A percentile compares a stretch with the other conserved stretches of the same genome.
Evolutionary conservation across 1,139 yeast species (phyloP).

Genomic region (Yamadazyma atlantica): DNA sequence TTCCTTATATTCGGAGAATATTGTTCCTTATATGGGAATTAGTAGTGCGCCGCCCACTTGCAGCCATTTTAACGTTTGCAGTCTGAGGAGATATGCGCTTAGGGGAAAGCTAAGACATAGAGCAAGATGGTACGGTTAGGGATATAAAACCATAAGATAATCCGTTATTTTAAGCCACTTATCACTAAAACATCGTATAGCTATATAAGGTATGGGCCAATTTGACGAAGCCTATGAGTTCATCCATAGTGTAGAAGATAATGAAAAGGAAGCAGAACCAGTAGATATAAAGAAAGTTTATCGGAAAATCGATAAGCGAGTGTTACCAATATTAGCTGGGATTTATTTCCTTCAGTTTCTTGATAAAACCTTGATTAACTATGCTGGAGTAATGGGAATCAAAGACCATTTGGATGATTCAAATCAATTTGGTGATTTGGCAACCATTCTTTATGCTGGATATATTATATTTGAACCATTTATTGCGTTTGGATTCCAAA

Average conservation of each 20-base stretch:
- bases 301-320: constrained; percentile 27
- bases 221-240: constrained; percentile 18
- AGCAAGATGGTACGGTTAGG: neutral
- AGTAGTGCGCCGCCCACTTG: neutral
- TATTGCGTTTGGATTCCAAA: constrained; percentile 36
- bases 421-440: constrained; percentile 42
- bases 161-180: neutral
- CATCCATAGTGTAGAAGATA: constrained; percentile 10
- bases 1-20: no score
- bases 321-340: constrained; percentile 35
- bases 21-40: no score
- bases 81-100: constrained; percentile 6
- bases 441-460: constrained; percentile 45
- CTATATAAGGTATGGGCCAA: constrained; percentile 14
- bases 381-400: constrained; percentile 55
- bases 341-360: constrained; percentile 45
- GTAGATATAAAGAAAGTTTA: constrained; percentile 14
- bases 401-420: constrained; percentile 28
- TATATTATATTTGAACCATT: constrained; percentile 50
- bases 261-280: constrained; percentile 4
- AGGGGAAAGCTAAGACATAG: constrained; percentile 1
- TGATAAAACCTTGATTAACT: constrained; percentile 44
- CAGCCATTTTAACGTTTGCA: neutral
- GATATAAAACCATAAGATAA: neutral
- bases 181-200: no score